These are phyloP conservation scores for Aspergillus cejpii DNA, from an alignment of 2,329 filamentous ascomycete genomes.

Conservation along the genomic window DNA sequence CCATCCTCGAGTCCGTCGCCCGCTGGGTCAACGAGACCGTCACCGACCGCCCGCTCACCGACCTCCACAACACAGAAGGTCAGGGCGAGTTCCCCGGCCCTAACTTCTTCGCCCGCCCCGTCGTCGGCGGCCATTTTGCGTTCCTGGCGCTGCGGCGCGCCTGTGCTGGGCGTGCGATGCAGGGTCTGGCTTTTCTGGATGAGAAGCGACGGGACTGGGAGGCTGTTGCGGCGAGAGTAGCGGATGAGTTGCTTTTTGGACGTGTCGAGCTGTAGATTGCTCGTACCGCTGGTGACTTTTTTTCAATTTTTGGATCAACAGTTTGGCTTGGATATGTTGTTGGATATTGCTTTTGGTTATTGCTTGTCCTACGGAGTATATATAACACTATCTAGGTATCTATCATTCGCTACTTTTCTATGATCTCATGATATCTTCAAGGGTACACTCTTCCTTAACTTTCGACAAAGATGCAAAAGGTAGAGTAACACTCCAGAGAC, in stretches of 20 bases:
- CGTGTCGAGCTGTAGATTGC: slow-evolving; percentile 20
- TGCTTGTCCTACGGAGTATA: no score
- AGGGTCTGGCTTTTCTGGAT: slow-evolving; percentile 49
- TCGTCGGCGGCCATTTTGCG: slow-evolving; percentile 79
- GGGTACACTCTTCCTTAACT: no score
- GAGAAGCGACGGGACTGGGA: slow-evolving; percentile 21
- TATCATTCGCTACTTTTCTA: no score
- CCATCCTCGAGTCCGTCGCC: slow-evolving; percentile 68
- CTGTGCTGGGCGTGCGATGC: slow-evolving; percentile 62
- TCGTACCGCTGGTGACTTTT: not conserved
- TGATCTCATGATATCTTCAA: no score
- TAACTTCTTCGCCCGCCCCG: slow-evolving; percentile 72
- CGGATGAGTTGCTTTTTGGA: slow-evolving; percentile 13
- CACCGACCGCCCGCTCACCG: slow-evolving; percentile 70
- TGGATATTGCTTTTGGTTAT: slow-evolving; percentile 16
- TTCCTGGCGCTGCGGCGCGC: slow-evolving; percentile 75
- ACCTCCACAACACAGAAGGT: slow-evolving; percentile 75
- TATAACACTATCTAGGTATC: no score
- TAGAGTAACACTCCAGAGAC: no score
- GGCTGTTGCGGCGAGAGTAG: slow-evolving; percentile 22
- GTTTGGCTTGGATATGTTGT: slow-evolving; percentile 7
- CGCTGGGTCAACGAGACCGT: slow-evolving; percentile 77
- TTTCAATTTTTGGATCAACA: not conserved
- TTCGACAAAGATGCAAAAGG: no score
- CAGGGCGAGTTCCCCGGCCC: slow-evolving; percentile 66